Evolutionary conservation across 108 stramenopile species (phyloP), one percentile per base, ranked within the genome.

Genomic region (Phaeodactylum tricornutum): DNA sequence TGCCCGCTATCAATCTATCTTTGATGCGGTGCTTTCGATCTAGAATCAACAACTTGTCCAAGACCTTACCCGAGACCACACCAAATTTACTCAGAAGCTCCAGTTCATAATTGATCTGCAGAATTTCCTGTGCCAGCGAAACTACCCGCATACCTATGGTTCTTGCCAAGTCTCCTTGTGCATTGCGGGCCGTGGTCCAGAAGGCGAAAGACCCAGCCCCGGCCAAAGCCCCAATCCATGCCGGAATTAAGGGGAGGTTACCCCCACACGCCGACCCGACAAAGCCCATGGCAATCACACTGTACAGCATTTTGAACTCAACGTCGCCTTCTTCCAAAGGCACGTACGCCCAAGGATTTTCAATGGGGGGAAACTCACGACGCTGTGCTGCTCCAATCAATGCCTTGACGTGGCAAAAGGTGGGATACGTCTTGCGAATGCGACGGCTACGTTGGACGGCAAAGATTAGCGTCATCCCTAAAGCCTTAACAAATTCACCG

Each of bases 61-160:
- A 57, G 39, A 90, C 54, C 50, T 79, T 61, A 0, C 74, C 73
- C 0, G 64, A 64, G 7, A 84, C 80, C 24, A 74, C 66, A 28
- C 59, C 72, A 25, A 64, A 65, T 42, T 86, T 78, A 1, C 71
- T 53, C 37, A 74, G 44, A 31, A 90, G 61, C 8, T 59, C 41
- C 37, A 90, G 57, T 25, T 90, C 81, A 1, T 61, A 52, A 52
- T 79, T 77, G 32, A 88, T 77, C 12, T 62, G 41, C 55, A 69
- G 49, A n/a, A 79, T 45, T 30, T 79, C 72, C 38, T 71, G 48
- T 11, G 66, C 26, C 30, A 79, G 43, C 4, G 72, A 64, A 3
- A 88, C 82, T 25, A 90, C 56, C 0, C 84, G 78, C 84, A 85
- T 85, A 21, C 84, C 87, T 71, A 77, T 75, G 55, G 75, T 48